Evolutionary conservation across 1,284 basidiomycete genomes (phyloP).

Genomic region (Cryptococcus sp.): DNA sequence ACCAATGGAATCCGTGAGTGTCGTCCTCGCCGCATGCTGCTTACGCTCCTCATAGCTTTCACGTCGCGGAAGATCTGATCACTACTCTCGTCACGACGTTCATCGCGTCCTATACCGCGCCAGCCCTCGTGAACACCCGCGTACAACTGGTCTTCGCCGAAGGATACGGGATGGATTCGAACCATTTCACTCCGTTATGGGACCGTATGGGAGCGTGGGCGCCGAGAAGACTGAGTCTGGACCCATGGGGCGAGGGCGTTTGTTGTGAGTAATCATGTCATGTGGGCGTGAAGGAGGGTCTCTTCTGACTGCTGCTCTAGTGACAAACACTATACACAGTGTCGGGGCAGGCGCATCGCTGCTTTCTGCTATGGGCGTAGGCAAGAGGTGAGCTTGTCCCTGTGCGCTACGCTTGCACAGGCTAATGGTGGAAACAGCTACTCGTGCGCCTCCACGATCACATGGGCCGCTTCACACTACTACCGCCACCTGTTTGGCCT

Average conservation of each 20-base stretch:
- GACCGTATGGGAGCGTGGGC: constrained; percentile 48
- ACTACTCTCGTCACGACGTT: constrained; percentile 45
- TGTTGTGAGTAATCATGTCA: constrained; percentile 34
- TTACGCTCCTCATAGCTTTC: constrained; percentile 30
- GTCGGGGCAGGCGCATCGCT: constrained; percentile 46
- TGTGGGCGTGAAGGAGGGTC: no score
- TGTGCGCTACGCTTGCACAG: background rate
- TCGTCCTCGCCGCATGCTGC: background rate
- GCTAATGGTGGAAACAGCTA: constrained; percentile 18
- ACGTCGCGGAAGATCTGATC: constrained; percentile 50
- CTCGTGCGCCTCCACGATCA: constrained; percentile 42
- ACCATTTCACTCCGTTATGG: constrained; percentile 49
- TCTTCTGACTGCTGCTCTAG: constrained; percentile 18
- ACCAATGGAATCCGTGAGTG: constrained; percentile 51
- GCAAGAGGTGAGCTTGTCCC: constrained; percentile 14
- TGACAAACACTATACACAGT: constrained; percentile 45
- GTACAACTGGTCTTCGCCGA: constrained; percentile 49
- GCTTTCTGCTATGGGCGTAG: constrained; percentile 43
- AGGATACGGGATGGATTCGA: constrained; percentile 38
- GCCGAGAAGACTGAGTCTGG: constrained; percentile 41
- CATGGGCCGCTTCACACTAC: constrained; percentile 49
- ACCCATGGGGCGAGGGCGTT: constrained; percentile 40
- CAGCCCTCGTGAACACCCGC: constrained; percentile 26
- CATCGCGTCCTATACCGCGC: constrained; percentile 28
- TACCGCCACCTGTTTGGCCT: constrained; percentile 49